A percentile compares a stretch with the other conserved stretches of the same genome.
Conservation (phyloP, 371 early-diverging fungal genomes). For the Nematocida sp. region DNA sequence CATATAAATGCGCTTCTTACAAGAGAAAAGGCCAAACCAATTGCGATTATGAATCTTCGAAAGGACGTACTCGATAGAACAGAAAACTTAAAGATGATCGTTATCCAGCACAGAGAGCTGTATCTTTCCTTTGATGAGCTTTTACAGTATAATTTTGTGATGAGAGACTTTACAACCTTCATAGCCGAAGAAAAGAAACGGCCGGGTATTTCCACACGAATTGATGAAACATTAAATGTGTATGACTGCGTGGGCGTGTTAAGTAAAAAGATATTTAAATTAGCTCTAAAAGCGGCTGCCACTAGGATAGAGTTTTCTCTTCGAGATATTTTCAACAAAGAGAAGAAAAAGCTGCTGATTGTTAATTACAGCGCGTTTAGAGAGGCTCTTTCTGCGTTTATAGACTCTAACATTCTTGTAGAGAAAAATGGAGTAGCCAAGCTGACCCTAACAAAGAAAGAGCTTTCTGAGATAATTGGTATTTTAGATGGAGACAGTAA, state of each 20-base stretch:
- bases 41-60: conserved; percentile 31
- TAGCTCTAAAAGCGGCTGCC: conserved; percentile 26
- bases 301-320: conserved; percentile 48
- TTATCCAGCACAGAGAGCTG: conserved; percentile 54
- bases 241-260: conserved; percentile 53
- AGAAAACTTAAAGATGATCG: conserved; percentile 9
- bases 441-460: conserved; percentile 46
- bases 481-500: conserved; percentile 27
- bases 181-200: conserved; percentile 23
- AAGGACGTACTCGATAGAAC: conserved; percentile 32
- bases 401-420: conserved; percentile 40
- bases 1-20: conserved; percentile 9
- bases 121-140: conserved; percentile 48
- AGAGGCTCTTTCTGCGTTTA: conserved; percentile 45
- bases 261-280: conserved; percentile 41
- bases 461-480: conserved; percentile 37
- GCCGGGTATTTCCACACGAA: neutral
- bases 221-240: conserved; percentile 39
- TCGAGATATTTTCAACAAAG: conserved; percentile 49
- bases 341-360: conserved; percentile 46
- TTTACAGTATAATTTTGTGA: conserved; percentile 24
- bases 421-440: conserved; percentile 37
- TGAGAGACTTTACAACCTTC: conserved; percentile 54
- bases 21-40: conserved; percentile 10
- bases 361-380: conserved; percentile 41